phyloP scores from a whole-genome alignment of 768 basidiomycete species.

The Collybia sordida region DNA sequence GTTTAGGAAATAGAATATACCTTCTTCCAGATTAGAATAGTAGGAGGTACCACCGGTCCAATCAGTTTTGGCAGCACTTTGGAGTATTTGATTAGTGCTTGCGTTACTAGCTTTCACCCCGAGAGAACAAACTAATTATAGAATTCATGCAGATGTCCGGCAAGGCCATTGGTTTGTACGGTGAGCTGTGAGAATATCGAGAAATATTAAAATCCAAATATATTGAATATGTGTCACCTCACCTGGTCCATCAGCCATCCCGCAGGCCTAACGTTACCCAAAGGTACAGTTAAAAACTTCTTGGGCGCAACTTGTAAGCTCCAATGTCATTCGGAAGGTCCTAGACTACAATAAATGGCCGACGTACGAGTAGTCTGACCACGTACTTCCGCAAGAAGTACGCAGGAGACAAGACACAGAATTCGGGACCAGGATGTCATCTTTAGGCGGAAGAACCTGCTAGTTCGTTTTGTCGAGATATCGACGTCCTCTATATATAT shows the following conservation, averaged over 20 bases:
- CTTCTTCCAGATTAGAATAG: constrained; percentile 45
- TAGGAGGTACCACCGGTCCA: constrained; percentile 39
- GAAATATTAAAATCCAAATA: background rate
- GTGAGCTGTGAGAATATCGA: constrained; percentile 26
- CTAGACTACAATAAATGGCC: background rate
- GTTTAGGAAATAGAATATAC: constrained; percentile 14
- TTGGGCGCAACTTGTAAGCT: constrained; percentile 36
- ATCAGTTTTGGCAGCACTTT: constrained; percentile 38
- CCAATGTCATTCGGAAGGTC: background rate
- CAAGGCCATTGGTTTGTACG: constrained; percentile 42
- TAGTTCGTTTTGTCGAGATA: background rate
- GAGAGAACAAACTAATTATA: constrained; percentile 31
- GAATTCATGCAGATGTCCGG: constrained; percentile 45
- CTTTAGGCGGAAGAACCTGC: background rate
- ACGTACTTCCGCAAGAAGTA: constrained; percentile 8
- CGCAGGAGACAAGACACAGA: constrained; percentile 6
- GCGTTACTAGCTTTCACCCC: constrained; percentile 4
- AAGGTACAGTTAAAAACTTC: constrained; percentile 37
- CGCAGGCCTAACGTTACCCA: constrained; percentile 35
- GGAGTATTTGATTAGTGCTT: background rate
- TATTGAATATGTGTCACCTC: too few species aligned
- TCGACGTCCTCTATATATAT: too few species aligned
- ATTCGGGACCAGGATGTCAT: background rate
- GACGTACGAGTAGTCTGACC: constrained; percentile 27
- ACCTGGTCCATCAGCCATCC: constrained; percentile 47